phyloP scores from a whole-genome alignment of 2,329 filamentous ascomycete genomes.

The Scleromitrula shiraiana region DNA sequence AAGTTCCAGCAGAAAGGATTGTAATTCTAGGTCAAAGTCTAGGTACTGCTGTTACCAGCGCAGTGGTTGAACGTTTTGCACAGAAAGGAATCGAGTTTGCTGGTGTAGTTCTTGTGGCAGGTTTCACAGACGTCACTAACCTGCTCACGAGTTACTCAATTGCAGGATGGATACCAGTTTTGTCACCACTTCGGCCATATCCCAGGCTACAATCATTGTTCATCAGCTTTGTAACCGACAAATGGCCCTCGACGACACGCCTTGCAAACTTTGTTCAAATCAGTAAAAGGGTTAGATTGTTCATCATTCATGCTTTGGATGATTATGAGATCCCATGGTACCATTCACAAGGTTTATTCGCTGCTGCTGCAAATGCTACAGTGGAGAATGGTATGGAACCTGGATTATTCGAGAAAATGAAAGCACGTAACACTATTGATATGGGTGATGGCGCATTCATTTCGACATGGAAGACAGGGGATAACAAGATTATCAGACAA shows the following conservation, averaged over 20 bases:
- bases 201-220: constrained; percentile 57
- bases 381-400: constrained; percentile 29
- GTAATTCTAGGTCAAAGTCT: constrained; percentile 80
- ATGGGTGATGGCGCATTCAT: constrained; percentile 29
- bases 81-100: constrained; percentile 59
- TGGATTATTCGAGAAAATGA: constrained; percentile 24
- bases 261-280: constrained; percentile 48
- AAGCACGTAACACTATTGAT: constrained; percentile 25
- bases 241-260: constrained; percentile 66
- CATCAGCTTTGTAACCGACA: constrained; percentile 61
- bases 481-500: constrained; percentile 28
- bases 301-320: constrained; percentile 70
- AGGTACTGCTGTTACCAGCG: constrained; percentile 76
- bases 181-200: constrained; percentile 65
- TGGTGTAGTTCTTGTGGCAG: constrained; percentile 69
- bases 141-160: constrained; percentile 71
- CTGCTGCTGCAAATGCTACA: constrained; percentile 47
- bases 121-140: constrained; percentile 66
- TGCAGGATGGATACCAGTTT: constrained; percentile 67
- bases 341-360: constrained; percentile 58
- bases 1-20: constrained; percentile 62
- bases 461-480: constrained; percentile 26
- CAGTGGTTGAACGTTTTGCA: constrained; percentile 63
- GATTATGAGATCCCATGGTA: constrained; percentile 75
- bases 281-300: constrained; percentile 53